Conservation (phyloP, 202 grass and related monocot genomes). For the Hordeum pubiflorum region DNA sequence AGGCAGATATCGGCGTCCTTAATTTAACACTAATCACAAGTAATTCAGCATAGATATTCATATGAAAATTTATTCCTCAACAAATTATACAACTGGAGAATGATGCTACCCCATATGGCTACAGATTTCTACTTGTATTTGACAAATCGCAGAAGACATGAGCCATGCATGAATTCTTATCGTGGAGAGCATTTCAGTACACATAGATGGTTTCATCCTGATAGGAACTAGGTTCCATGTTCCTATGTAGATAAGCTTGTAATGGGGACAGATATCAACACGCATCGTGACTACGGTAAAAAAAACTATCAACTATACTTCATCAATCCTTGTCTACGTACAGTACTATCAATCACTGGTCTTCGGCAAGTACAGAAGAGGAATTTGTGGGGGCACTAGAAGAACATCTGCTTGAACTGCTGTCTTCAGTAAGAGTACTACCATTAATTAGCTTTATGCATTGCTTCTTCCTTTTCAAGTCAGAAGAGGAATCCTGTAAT, state of each 20-base stretch:
- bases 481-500: slow-evolving; percentile 52
- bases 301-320: neutral
- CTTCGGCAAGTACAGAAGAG: neutral
- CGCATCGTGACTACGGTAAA: neutral
- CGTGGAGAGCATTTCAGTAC: neutral
- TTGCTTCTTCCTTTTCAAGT: slow-evolving; percentile 51
- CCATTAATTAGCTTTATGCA: slow-evolving; percentile 27
- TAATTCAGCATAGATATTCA: neutral
- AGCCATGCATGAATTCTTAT: neutral
- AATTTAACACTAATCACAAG: neutral
- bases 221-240: neutral
- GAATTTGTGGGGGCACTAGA: slow-evolving; percentile 19
- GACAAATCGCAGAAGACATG: neutral
- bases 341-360: slow-evolving; percentile 18
- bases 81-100: neutral
- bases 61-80: neutral
- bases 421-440: slow-evolving; percentile 32
- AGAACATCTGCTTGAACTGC: slow-evolving; percentile 60
- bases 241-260: slow-evolving; percentile 7
- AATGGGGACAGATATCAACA: slow-evolving; percentile 3
- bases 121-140: neutral
- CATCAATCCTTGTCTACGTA: neutral
- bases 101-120: neutral
- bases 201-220: neutral
- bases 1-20: no score